Conservation (phyloP, 2,329 filamentous ascomycete genomes). For the Ustulina deusta region DNA sequence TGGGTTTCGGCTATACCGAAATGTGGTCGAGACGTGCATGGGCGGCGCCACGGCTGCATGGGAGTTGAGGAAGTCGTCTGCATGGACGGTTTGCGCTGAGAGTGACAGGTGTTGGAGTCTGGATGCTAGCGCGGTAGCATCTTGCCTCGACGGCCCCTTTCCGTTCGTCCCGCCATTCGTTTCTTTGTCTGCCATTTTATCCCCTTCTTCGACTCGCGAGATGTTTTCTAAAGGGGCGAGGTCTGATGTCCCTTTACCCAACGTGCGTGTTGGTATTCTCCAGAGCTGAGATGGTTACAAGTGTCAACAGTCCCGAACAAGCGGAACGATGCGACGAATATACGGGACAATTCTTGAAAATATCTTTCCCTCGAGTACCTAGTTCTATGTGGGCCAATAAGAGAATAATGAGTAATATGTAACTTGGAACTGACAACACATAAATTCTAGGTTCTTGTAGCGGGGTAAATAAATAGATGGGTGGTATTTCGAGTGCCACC, state of each 20-base stretch:
- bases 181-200: conserved; percentile 43
- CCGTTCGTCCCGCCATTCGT: conserved; percentile 29
- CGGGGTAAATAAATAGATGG: conserved; percentile 28
- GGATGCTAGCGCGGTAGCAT: conserved; percentile 49
- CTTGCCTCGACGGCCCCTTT: conserved; percentile 27
- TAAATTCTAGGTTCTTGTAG: conserved; percentile 22
- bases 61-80: conserved; percentile 80
- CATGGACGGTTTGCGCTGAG: conserved; percentile 82
- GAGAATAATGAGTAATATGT: not conserved
- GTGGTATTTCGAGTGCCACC: conserved; percentile 27
- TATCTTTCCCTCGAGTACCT: not conserved
- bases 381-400: not conserved
- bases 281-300: not conserved
- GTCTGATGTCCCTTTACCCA: not conserved
- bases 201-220: not conserved
- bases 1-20: conserved; percentile 81
- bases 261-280: not conserved
- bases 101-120: conserved; percentile 61
- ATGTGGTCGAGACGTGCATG: conserved; percentile 92
- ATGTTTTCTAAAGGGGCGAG: not conserved
- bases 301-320: not conserved
- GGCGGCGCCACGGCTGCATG: conserved; percentile 87
- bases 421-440: not conserved
- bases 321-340: not conserved
- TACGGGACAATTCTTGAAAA: not conserved